phyloP scores from a whole-genome alignment of 306 rosid genomes.

The Quercus berberidifolia region DNA sequence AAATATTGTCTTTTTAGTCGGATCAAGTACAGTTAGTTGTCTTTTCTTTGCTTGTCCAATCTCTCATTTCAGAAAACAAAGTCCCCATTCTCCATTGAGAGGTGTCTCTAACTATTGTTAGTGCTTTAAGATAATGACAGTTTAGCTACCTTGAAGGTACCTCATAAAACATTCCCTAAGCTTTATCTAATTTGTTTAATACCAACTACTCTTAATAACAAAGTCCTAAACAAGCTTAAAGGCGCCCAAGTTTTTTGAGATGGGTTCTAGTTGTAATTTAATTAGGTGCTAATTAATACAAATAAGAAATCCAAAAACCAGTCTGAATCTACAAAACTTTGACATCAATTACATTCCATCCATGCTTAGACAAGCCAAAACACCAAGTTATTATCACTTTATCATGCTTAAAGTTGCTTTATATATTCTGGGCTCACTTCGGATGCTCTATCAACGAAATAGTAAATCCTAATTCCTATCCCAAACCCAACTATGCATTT shows the following conservation, averaged over 20 bases:
- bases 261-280: too few relatives aligned
- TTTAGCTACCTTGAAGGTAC: slow-evolving; percentile 39
- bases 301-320: neutral
- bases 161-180: slow-evolving; percentile 1
- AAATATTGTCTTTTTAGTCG: slow-evolving; percentile 4
- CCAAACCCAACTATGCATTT: neutral
- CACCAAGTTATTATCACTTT: too few relatives aligned
- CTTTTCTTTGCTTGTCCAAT: slow-evolving; percentile 29
- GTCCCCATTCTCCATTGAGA: slow-evolving; percentile 33
- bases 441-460: neutral
- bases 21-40: slow-evolving; percentile 56
- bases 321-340: neutral
- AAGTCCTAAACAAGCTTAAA: neutral
- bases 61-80: slow-evolving; percentile 40
- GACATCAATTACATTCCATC: neutral
- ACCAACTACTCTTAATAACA: neutral
- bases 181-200: slow-evolving; percentile 3
- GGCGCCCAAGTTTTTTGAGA: neutral
- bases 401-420: too few relatives aligned
- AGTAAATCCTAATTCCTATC: too few relatives aligned
- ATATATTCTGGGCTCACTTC: neutral
- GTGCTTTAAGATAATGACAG: slow-evolving; percentile 43
- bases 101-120: slow-evolving; percentile 30
- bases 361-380: neutral
- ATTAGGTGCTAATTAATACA: too few relatives aligned